Base-by-base conservation (phyloP, 1,284 basidiomycete genomes). In the Earliella scabrosa region DNA sequence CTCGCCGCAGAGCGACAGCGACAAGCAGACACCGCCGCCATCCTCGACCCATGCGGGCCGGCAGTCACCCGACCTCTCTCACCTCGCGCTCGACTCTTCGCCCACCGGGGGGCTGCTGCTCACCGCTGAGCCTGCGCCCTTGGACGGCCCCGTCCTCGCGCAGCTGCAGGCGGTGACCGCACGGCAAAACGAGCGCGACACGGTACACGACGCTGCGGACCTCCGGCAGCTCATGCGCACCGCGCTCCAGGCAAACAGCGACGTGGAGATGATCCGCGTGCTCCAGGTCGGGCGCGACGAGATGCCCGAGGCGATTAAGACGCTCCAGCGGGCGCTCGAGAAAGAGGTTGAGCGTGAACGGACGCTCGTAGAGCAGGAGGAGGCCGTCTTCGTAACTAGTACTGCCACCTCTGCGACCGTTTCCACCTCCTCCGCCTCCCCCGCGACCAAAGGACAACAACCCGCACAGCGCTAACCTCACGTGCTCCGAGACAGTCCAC, bases 221-320 rank as follows among this genome's bases (percentile, higher is more conserved):
- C n/a, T n/a, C n/a, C n/a, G n/a, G n/a, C 74, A 76, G 52, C 76
- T 87, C 45, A 79, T 93, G 77, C 78, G 77, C 2, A 71, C 71
- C 3, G 87, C 87, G 7, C 68, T 92, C 45, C 72, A 79, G 46
- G 77, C 81, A 4, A 79, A 77, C 40, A 85, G 73, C 64, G 90
- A 92, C 64, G 80, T 76, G 16, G 82, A 84, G 61, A 84, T 92
- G 77, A 72, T 89, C 27, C 73, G 78, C 32, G 76, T 86, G 10
- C 73, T 92, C 54, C 84, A 88, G 62, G 79, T 90, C 20, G 79
- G 79, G 32, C 76, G 80, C 56, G 81, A 83, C 44, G 87, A 92
- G 70, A 87, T 91, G 77, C 86, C 87, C n/a, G n/a, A n/a, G n/a
- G n/a, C n/a, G n/a, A n/a, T n/a, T n/a, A n/a, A n/a, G n/a, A n/a